Percentiles rank a stretch among this genome's conserved stretches.
These are phyloP conservation scores for Corylus americana DNA, from an alignment of 306 rosid species.

Conservation along the genomic window DNA sequence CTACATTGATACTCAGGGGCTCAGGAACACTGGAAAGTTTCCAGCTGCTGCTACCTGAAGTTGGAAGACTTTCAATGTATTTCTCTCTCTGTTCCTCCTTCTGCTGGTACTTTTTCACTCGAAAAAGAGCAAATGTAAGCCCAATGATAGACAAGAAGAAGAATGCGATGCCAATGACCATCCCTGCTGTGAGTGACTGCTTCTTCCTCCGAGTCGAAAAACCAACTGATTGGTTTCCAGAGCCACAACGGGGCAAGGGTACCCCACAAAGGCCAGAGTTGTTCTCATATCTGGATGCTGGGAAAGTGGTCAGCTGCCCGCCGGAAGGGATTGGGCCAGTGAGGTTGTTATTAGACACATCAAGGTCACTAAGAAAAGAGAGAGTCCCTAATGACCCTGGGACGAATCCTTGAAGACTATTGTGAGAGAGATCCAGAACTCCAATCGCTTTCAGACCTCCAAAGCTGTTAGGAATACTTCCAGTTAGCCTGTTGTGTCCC, in stretches of 20 bases:
- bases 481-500: constrained; percentile 65
- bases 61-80: constrained; percentile 68
- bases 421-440: constrained; percentile 77
- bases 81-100: constrained; percentile 50
- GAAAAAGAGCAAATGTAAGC: constrained; percentile 43
- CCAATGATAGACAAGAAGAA: constrained; percentile 44
- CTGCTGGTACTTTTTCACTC: constrained; percentile 31
- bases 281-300: constrained; percentile 63
- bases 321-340: constrained; percentile 66
- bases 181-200: constrained; percentile 41
- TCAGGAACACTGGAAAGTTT: constrained; percentile 65
- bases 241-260: constrained; percentile 50
- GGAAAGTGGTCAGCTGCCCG: constrained; percentile 76
- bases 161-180: constrained; percentile 43
- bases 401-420: constrained; percentile 53
- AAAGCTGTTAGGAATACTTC: constrained; percentile 62
- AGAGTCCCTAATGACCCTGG: constrained; percentile 63
- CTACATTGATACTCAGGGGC: constrained; percentile 72
- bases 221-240: constrained; percentile 25
- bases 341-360: constrained; percentile 73
- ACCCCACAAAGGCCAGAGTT: constrained; percentile 74
- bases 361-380: constrained; percentile 75
- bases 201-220: constrained; percentile 31
- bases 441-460: constrained; percentile 59
- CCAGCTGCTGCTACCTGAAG: constrained; percentile 77